A percentile compares a stretch with the other conserved stretches of the same genome.
Conservation (phyloP, 176 grass and related monocot species). For the Cenchrus purpureus region DNA sequence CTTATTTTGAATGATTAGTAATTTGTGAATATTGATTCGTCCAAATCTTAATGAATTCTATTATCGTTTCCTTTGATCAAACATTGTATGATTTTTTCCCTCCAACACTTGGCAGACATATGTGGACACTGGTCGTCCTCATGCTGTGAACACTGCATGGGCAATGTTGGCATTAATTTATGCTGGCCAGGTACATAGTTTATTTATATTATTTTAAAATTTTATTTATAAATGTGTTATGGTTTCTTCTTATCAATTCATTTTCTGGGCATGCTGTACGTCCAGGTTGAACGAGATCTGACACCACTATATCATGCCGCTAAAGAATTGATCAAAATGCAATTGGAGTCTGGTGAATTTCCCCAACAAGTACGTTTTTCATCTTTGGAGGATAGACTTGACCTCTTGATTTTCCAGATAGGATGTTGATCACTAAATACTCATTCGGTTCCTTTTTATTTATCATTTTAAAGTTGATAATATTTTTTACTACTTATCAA, state of each 20-base stretch:
- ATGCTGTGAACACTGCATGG: slow-evolving; percentile 63
- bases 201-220: background rate
- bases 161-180: slow-evolving; percentile 55
- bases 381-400: too few relatives aligned
- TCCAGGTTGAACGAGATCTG: slow-evolving; percentile 30
- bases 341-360: slow-evolving; percentile 34
- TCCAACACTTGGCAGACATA: background rate
- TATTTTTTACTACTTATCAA: too few relatives aligned
- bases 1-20: too few relatives aligned
- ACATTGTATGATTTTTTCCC: background rate
- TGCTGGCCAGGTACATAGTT: slow-evolving; percentile 51
- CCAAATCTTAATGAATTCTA: too few relatives aligned
- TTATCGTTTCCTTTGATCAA: background rate
- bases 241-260: background rate
- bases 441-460: too few relatives aligned
- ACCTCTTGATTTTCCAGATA: too few relatives aligned
- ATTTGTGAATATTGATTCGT: too few relatives aligned
- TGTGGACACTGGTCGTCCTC: background rate
- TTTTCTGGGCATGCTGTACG: too few relatives aligned
- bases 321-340: slow-evolving; percentile 47
- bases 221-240: too few relatives aligned
- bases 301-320: slow-evolving; percentile 39
- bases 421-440: too few relatives aligned
- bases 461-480: too few relatives aligned
- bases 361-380: too few relatives aligned